A percentile compares a stretch with the other conserved stretches of the same genome.
Evolutionary conservation across 148 eudicot species (phyloP).

Genomic region (Rhododendron mucronatum): DNA sequence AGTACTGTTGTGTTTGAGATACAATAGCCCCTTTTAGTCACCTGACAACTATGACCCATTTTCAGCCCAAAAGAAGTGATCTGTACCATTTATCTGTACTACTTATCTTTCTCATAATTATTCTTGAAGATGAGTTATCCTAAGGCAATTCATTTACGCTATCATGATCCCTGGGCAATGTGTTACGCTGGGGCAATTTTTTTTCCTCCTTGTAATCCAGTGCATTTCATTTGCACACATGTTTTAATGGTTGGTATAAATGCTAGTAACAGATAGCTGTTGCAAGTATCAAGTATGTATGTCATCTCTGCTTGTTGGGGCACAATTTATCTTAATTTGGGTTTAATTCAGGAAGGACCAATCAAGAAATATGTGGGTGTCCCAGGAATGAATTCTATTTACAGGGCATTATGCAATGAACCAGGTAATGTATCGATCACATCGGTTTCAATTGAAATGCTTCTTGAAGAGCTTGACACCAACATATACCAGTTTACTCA

Average conservation of each 20-base stretch:
- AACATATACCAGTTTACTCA: neutral
- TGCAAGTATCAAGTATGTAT: neutral
- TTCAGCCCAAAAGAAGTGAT: too few relatives aligned
- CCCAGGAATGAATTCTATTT: conserved; percentile 93
- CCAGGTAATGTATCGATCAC: conserved; percentile 44
- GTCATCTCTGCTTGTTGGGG: conserved; percentile 1
- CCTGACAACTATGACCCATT: too few relatives aligned
- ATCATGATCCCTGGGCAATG: neutral
- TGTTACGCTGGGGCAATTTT: neutral
- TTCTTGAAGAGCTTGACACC: conserved; percentile 7
- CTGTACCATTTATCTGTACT: too few relatives aligned
- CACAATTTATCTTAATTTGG: conserved; percentile 3
- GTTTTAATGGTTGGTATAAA: too few relatives aligned
- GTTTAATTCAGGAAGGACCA: conserved; percentile 50
- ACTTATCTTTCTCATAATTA: neutral
- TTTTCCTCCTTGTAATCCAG: neutral
- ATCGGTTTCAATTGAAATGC: conserved; percentile 3
- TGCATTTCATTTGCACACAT: too few relatives aligned
- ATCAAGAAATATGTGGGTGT: conserved; percentile 77
- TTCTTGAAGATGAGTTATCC: conserved; percentile 1
- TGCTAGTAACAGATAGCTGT: too few relatives aligned
- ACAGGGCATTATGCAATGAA: conserved; percentile 67
- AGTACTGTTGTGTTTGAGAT: too few relatives aligned
- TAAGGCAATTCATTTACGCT: neutral
- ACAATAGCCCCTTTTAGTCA: too few relatives aligned